These are phyloP conservation scores for Cystobasidium ongulense DNA, from an alignment of 768 basidiomycete genomes.

Conservation along the genomic window DNA sequence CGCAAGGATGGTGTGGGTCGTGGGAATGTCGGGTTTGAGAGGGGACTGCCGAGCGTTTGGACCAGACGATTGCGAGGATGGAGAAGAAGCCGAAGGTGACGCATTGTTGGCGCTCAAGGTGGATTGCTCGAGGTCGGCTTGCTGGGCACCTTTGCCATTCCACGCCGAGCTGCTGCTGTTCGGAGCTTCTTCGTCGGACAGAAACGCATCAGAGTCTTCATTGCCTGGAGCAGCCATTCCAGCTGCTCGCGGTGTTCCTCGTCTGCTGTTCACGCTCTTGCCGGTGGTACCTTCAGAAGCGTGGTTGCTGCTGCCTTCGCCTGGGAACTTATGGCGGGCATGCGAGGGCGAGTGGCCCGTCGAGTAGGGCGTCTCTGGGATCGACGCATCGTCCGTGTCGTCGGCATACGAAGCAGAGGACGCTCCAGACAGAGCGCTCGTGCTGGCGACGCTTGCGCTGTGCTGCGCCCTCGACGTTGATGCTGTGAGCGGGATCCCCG, in stretches of 20 bases:
- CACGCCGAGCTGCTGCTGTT: too few relatives aligned
- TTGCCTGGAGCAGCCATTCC: not conserved
- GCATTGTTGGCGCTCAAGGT: not conserved
- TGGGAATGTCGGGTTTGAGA: constrained; percentile 61
- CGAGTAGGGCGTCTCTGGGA: constrained; percentile 10
- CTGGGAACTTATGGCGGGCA: constrained; percentile 24
- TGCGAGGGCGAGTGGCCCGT: constrained; percentile 22
- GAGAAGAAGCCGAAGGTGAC: not conserved
- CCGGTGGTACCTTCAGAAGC: not conserved
- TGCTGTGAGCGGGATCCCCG: not conserved
- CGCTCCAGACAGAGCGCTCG: not conserved
- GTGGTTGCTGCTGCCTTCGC: not conserved
- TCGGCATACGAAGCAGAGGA: not conserved
- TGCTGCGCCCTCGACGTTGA: not conserved
- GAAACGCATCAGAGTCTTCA: not conserved
- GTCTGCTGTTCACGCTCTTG: too few relatives aligned
- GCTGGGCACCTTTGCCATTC: not conserved
- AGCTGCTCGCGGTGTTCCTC: too few relatives aligned
- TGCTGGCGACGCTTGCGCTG: not conserved
- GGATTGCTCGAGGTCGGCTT: not conserved
- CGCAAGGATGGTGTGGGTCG: constrained; percentile 76
- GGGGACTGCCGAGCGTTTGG: not conserved
- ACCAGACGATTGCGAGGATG: not conserved
- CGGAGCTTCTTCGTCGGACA: not conserved
- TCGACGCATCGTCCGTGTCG: not conserved